Evolutionary conservation across 768 basidiomycete species (phyloP).

Genomic region (Mrakia gelida): DNA sequence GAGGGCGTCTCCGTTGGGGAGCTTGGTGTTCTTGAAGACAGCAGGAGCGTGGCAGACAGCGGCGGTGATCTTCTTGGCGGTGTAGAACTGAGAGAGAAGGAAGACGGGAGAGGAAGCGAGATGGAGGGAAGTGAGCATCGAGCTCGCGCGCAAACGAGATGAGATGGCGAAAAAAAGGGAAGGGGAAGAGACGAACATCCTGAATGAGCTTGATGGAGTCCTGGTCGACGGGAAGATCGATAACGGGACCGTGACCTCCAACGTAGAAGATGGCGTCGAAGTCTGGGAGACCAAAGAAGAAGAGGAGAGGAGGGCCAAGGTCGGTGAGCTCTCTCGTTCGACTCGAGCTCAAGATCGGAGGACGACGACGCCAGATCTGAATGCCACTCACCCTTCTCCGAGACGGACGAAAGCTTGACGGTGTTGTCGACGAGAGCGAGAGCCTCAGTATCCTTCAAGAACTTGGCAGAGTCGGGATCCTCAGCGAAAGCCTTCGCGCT

Average conservation of each 20-base stretch:
- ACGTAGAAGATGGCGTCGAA: slow-evolving; percentile 74
- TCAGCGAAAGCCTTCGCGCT: slow-evolving; percentile 53
- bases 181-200: slow-evolving; percentile 38
- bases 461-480: slow-evolving; percentile 60
- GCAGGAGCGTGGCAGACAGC: slow-evolving; percentile 80
- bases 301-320: no score
- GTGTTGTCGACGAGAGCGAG: slow-evolving; percentile 79
- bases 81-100: slow-evolving; percentile 51
- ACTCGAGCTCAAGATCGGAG: no score
- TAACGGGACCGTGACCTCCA: slow-evolving; percentile 68
- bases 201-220: slow-evolving; percentile 58
- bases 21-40: slow-evolving; percentile 37
- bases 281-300: slow-evolving; percentile 40
- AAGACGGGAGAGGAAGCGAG: slow-evolving; percentile 47
- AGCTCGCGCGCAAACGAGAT: neutral
- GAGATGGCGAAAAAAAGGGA: no score
- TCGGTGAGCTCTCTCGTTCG: no score
- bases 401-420: slow-evolving; percentile 80
- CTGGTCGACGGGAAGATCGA: slow-evolving; percentile 62
- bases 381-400: slow-evolving; percentile 46
- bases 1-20: slow-evolving; percentile 50
- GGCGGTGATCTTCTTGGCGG: slow-evolving; percentile 59
- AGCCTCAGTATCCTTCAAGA: slow-evolving; percentile 78
- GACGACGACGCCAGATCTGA: no score
- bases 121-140: neutral